Base-by-base conservation (phyloP, 495 filamentous ascomycete genomes). In the Penicillium alfredii region DNA sequence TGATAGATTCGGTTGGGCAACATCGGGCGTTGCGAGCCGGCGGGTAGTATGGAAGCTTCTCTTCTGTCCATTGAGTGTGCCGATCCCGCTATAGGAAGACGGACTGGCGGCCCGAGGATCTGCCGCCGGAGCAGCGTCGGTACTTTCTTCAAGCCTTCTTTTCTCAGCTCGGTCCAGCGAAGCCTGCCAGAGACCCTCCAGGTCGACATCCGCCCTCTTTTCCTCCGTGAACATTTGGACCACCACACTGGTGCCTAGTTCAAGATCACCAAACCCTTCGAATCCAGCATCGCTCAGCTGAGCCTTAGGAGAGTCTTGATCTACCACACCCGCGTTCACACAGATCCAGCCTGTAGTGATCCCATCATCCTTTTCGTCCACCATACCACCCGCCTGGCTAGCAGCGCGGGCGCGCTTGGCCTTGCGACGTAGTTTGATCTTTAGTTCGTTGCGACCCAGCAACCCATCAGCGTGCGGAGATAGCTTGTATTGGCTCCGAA, bases 301-400 rank as follows among this genome's bases (percentile, higher is more conserved):
- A 46, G 62, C 61, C 40, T 30, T 57, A 45, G 44, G 61, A 30
- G 55, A 51, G 4, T 57, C 52, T 35, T 76, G 65, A 38, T 81
- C 74, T 8, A 94, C 73, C 10, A 72, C 71, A 1, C 88, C 87
- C 2, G 88, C 69, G 60, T 94, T 89, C 26, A 97, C 84, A 61
- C 93, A 98, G 6, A 98, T 84, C 92, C 92, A 98, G 1, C 88
- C 88, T 10, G 88, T 93, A 17, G 77, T 76, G 23, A 94, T 84
- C 1, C 87, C 89, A 49, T 94, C 88, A 48, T 93, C 78, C 61
- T 69, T 61, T 57, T 76, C 44, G 42, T 67, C 56, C 39, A 69
- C 14, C 41, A 53, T 53, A 16, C 53, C 31, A 1, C 78, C 79
- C 6, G 73, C 70, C 29, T 63, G 71, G 10, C 80, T 82, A 19